Evolutionary conservation across 768 basidiomycete species (phyloP).

Genomic region (Mycena haematopus): DNA sequence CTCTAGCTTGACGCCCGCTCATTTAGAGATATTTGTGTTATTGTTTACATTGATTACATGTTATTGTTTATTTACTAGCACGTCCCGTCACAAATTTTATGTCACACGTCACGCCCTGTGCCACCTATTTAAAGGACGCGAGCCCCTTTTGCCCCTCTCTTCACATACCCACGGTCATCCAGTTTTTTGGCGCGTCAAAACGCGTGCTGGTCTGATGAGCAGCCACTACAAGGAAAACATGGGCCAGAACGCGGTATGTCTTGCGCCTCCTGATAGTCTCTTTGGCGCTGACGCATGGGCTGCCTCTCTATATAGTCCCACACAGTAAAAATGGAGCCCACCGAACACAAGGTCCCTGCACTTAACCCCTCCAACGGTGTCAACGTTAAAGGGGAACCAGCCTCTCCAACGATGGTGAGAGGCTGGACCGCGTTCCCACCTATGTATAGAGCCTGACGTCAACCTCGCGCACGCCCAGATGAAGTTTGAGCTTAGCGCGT

Average conservation of each 20-base stretch:
- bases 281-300: conserved; percentile 15
- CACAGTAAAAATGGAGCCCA: conserved; percentile 24
- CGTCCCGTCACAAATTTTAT: conserved; percentile 10
- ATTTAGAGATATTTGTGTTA: not conserved
- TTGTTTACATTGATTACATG: not conserved
- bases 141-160: conserved; percentile 7
- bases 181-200: not conserved
- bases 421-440: not conserved
- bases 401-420: not conserved
- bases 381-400: conserved; percentile 36
- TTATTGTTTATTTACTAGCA: not conserved
- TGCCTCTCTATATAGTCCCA: conserved; percentile 19
- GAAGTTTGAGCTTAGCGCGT: not conserved
- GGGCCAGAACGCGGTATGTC: conserved; percentile 25
- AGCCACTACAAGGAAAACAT: conserved; percentile 29
- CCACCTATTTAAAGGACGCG: not conserved
- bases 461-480: not conserved
- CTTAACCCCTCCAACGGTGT: conserved; percentile 11
- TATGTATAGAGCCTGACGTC: not conserved
- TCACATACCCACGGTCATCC: not conserved
- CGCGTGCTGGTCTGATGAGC: conserved; percentile 22
- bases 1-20: conserved; percentile 40
- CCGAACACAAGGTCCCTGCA: conserved; percentile 14
- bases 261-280: not conserved
- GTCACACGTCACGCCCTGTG: not conserved